phyloP scores from a whole-genome alignment of 2,329 filamentous ascomycete genomes.

The Trichoderma atroviride region DNA sequence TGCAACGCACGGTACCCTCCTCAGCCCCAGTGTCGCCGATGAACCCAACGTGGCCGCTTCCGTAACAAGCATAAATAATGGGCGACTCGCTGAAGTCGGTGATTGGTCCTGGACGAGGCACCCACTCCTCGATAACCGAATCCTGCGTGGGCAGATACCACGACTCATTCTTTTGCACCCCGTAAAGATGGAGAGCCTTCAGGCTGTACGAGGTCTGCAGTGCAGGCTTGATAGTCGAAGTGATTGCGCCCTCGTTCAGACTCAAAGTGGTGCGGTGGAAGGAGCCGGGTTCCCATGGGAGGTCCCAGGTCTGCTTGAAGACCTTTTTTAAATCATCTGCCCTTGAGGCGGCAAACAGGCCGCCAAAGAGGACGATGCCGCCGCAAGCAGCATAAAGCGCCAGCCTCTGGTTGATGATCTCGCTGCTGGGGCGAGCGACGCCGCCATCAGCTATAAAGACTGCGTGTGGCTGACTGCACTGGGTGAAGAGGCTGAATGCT shows the following conservation, averaged over 20 bases:
- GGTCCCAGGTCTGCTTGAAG: conserved; percentile 23
- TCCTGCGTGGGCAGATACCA: conserved; percentile 32
- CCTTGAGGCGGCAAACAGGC: not conserved
- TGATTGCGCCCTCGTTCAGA: conserved; percentile 31
- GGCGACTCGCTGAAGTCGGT: conserved; percentile 29
- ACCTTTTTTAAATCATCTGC: not conserved
- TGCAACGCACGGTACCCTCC: conserved; percentile 31
- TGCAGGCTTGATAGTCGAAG: conserved; percentile 11
- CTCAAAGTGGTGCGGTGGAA: conserved; percentile 32
- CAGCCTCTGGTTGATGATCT: conserved; percentile 20
- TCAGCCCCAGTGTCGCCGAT: conserved; percentile 37
- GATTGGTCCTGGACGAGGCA: conserved; percentile 1
- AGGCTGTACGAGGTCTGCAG: conserved; percentile 35
- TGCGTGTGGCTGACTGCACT: not conserved
- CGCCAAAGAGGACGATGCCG: conserved; percentile 23
- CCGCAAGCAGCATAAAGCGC: conserved; percentile 17
- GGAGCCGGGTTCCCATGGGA: conserved; percentile 32
- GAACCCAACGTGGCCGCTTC: conserved; percentile 37
- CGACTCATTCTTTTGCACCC: conserved; percentile 31
- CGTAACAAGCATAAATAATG: conserved; percentile 34
- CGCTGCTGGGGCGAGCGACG: conserved; percentile 12
- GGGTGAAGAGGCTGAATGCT: conserved; percentile 15
- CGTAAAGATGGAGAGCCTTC: conserved; percentile 33
- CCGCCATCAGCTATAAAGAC: conserved; percentile 19
- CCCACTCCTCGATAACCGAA: conserved; percentile 16